A percentile compares a stretch with the other conserved stretches of the same genome.
These are phyloP conservation scores for Biscogniauxia mediterranea DNA, from an alignment of 2,329 filamentous ascomycete genomes.

Conservation along the genomic window DNA sequence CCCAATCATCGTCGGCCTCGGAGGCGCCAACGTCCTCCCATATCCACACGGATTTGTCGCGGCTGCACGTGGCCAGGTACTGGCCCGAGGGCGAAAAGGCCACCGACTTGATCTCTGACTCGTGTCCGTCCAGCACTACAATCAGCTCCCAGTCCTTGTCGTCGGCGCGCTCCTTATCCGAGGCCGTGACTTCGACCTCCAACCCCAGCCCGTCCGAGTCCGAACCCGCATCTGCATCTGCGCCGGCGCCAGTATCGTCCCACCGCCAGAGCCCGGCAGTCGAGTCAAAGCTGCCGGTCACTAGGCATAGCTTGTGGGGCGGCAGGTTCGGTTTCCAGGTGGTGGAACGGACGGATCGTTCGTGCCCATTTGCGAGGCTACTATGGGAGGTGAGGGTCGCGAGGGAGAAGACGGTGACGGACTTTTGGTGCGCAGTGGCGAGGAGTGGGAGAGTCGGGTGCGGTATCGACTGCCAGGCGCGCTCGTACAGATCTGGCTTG, in stretches of 20 bases:
- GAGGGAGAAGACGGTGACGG: constrained; percentile 86
- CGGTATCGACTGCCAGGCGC: constrained; percentile 82
- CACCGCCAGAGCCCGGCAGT: constrained; percentile 83
- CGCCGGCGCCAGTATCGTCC: constrained; percentile 39
- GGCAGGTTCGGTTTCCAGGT: constrained; percentile 80
- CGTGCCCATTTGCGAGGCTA: constrained; percentile 81
- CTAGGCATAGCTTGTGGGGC: constrained; percentile 68
- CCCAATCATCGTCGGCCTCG: constrained; percentile 89
- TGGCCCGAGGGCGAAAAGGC: constrained; percentile 72
- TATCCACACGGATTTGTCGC: constrained; percentile 96
- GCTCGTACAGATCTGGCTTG: constrained; percentile 59
- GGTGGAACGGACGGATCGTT: constrained; percentile 79
- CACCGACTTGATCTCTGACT: constrained; percentile 85
- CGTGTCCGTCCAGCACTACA: constrained; percentile 89
- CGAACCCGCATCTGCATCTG: constrained; percentile 3
- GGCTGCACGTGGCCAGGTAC: constrained; percentile 82
- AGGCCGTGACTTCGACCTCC: constrained; percentile 42
- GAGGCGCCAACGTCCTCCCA: constrained; percentile 83
- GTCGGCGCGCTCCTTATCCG: constrained; percentile 35
- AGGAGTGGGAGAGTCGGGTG: constrained; percentile 86
- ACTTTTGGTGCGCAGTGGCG: constrained; percentile 84
- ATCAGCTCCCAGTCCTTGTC: constrained; percentile 85
- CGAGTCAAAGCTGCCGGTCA: constrained; percentile 91
- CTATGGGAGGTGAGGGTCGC: constrained; percentile 76
- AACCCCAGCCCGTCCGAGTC: constrained; percentile 24